Conservation (phyloP, 73 alveolate genomes). For the Tetrahymena thermophila region DNA sequence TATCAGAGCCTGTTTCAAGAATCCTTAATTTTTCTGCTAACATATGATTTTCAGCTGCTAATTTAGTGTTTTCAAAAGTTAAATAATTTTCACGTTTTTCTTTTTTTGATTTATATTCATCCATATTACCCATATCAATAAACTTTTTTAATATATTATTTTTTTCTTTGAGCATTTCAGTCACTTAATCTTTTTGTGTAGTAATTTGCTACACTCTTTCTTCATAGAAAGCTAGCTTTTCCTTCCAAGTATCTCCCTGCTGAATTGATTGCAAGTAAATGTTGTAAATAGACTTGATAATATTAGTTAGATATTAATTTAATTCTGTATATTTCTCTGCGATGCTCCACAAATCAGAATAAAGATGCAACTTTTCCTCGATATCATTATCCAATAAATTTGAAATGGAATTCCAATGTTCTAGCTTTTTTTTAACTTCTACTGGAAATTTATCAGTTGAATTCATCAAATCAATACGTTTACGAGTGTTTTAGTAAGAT, state of each 20-base stretch:
- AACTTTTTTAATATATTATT: not conserved
- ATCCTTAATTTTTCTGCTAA: conserved; percentile 9
- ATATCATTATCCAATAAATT: not conserved
- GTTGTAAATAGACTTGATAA: not conserved
- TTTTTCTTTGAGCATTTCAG: not conserved
- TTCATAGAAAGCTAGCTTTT: not conserved
- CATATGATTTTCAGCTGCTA: not conserved
- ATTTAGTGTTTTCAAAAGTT: not conserved
- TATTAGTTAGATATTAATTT: not conserved
- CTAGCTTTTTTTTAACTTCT: not conserved
- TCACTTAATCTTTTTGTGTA: not conserved
- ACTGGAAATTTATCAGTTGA: not conserved
- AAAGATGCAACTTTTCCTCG: not conserved
- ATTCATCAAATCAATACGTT: not conserved
- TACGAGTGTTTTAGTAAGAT: not conserved
- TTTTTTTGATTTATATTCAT: not conserved
- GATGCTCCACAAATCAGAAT: not conserved
- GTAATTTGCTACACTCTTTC: not conserved
- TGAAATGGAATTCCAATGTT: not conserved
- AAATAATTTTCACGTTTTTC: conserved; percentile 3
- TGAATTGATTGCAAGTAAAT: not conserved
- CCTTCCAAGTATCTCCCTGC: not conserved
- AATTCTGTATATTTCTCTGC: not conserved
- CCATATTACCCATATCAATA: not conserved
- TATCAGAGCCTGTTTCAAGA: conserved; percentile 11